Base-by-base conservation (phyloP, 2,329 filamentous ascomycete species). In the Nemania bipapillata region DNA sequence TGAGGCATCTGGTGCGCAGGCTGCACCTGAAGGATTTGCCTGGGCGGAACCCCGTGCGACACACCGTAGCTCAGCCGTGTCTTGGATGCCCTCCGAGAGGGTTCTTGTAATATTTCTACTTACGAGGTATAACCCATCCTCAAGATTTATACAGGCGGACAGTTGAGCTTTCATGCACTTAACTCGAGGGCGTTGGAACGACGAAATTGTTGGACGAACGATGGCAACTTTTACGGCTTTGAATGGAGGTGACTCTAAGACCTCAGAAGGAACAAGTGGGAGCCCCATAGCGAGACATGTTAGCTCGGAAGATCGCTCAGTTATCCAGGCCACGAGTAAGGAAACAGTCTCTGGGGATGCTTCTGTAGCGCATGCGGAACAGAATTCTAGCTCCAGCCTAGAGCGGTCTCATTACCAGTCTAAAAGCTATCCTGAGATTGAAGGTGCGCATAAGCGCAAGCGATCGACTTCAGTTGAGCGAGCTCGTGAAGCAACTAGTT, bases 391-490 rank as follows among this genome's bases (percentile, higher is more conserved):
- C 4, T 77, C 82, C 22, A 79, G 76, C 53, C 73, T 78, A 47
- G 85, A 87, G 3, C 79, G 83, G 61, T 76, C 81, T 40, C 74
- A 81, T 17, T 82, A 83, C 69, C 80, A 81, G 58, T 75, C 82
- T 1, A 73, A 81, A 52, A 72, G 71, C 42, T 83, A 84, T 73
- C 72, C 83, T 5, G 82, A 85, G 35, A 75, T 77, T n/a, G 86
- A 89, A 40, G 77, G 75, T 17, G 80, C 85, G 20, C 85, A 88
- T 74, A 91, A 90, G 80, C 87, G 89, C 75, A 95, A 93, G 79
- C 87, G 92, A 68, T 93, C 92, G 6, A 81, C 84, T 53, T 92
- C 91, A 5, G 79, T 83, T 42, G 90, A 90, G 64, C 78, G 77
- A 6, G 77, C 80, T 62, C 80, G 81, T 72, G 83, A 85, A 60